phyloP scores from a whole-genome alignment of 257 asterid genomes.

The Solanum chaucha region DNA sequence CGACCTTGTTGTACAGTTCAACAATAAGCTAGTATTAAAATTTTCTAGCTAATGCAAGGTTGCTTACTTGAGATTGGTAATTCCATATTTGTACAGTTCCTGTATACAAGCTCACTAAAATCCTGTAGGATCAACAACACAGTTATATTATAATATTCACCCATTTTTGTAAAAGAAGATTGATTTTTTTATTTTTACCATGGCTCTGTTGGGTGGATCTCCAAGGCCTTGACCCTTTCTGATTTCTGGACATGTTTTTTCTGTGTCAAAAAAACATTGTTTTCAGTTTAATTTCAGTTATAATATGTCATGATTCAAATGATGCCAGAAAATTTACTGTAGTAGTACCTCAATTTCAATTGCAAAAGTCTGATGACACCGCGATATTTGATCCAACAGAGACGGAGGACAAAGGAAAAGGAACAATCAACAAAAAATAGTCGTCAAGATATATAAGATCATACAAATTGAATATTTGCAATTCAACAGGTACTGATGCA shows the following conservation, averaged over 20 bases:
- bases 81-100: constrained; percentile 91
- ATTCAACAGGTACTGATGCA: neutral
- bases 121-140: constrained; percentile 29
- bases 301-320: neutral
- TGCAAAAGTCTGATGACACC: neutral
- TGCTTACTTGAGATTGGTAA: constrained; percentile 77
- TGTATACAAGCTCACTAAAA: constrained; percentile 71
- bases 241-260: constrained; percentile 33
- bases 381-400: neutral
- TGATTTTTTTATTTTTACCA: constrained; percentile 12
- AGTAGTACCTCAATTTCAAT: neutral
- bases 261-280: neutral
- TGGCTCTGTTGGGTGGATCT: constrained; percentile 37
- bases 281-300: neutral
- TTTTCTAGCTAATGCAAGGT: neutral
- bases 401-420: neutral
- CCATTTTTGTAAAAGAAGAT: neutral
- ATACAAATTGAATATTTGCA: neutral
- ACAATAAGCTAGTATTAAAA: neutral
- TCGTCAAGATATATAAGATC: neutral
- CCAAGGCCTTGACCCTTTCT: constrained; percentile 33
- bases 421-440: neutral
- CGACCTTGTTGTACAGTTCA: neutral
- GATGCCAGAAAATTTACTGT: neutral
- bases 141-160: neutral